Evolutionary conservation across 257 asterid species (phyloP), one percentile per base, ranked within the genome.

Genomic region (Solanum piurae): DNA sequence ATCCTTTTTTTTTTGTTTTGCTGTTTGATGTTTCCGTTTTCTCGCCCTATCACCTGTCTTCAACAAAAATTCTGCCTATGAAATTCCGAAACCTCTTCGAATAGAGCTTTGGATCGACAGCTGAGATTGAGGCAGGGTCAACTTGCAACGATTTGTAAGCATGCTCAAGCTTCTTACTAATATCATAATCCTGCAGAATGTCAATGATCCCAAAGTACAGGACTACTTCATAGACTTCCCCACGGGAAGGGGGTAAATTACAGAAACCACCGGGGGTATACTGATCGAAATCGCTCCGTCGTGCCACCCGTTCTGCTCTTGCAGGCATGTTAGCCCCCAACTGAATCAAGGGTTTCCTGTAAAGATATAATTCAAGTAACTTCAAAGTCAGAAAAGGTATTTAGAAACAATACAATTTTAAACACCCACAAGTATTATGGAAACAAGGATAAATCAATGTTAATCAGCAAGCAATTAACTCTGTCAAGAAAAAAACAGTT

Each of bases 301-400:
- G 93, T 69, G 91, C 95, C 76, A 94, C 90, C 66, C 93, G 93
- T 89, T 95, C 96, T 29, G 96, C 98, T 85, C 99, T 91, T 8
- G 99, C 99, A 29, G 99, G 99, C 99, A 95, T 94, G 95, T 97
- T 97, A 4, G 98, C 97, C 21, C 99, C 99, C 31, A 97, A 91
- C 87, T 94, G 88, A 77, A 97, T 97, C 90, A 93, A 89, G 3
- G 98, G 98, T 88, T 94, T 95, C 95, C 99, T 97, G 79, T 52
- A 38, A 83, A 27, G 66, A 85, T 9, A 74, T 33, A 13, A 69
- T 27, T 25, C 69, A 86, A 83, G 73, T 25, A 52, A 23, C 68
- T 66, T 16, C 68, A 87, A 87, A 21, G 16, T 60, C 31, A 49
- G 60, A 55, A 58, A 49, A 46, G 71, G 31, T 27, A 20, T 36